phyloP scores from a whole-genome alignment of 2,329 filamentous ascomycete species.

The Daldinia sp. region DNA sequence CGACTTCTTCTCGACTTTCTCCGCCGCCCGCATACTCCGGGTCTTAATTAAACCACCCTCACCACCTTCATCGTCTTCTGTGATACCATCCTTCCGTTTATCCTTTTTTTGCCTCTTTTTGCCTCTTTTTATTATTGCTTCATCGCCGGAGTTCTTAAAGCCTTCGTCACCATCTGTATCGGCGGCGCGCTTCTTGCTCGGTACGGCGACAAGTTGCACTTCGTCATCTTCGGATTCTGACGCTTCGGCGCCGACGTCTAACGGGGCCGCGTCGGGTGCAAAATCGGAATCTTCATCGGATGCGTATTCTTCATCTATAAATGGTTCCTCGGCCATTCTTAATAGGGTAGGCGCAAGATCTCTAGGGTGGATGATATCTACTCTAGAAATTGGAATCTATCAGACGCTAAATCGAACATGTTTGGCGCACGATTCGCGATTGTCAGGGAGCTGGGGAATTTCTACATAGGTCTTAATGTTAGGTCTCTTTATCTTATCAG shows the following conservation, averaged over 20 bases:
- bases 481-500: conserved; percentile 5
- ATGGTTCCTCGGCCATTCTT: conserved; percentile 55
- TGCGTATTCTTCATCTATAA: conserved; percentile 63
- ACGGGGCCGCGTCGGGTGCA: conserved; percentile 62
- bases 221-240: conserved; percentile 59
- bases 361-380: neutral
- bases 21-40: conserved; percentile 71
- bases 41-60: conserved; percentile 76
- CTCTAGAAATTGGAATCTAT: neutral
- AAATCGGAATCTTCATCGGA: conserved; percentile 81
- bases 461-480: neutral
- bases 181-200: conserved; percentile 47
- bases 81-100: conserved; percentile 52
- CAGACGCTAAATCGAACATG: neutral
- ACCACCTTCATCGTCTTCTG: conserved; percentile 60
- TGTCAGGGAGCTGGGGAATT: neutral
- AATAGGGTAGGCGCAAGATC: neutral
- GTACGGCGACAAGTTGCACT: conserved; percentile 31
- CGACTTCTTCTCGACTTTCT: conserved; percentile 67
- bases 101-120: conserved; percentile 61
- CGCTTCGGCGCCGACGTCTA: conserved; percentile 57
- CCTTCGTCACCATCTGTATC: conserved; percentile 52
- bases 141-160: conserved; percentile 76
- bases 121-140: conserved; percentile 70
- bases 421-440: conserved; percentile 1